A percentile compares a stretch with the other conserved stretches of the same genome.
Conservation (phyloP, 2,329 filamentous ascomycete genomes). For the Fusarium phyllophilum region DNA sequence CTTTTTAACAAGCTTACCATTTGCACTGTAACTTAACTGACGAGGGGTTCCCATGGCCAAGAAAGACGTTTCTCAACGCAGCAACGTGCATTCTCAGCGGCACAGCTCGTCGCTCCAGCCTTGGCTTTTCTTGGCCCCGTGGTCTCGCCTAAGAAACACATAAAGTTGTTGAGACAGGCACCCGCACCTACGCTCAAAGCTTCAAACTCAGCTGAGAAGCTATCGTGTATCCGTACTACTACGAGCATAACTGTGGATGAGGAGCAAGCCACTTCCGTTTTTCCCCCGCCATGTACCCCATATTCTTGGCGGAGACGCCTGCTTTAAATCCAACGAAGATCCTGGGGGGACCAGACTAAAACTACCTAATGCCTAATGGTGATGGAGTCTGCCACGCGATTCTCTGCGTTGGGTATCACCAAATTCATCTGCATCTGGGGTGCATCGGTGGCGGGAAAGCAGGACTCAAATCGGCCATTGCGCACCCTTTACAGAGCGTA, state of each 20-base stretch:
- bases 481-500: constrained; percentile 1
- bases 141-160: background rate
- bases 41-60: constrained; percentile 22
- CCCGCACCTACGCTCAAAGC: background rate
- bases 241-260: constrained; percentile 4
- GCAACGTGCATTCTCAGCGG: constrained; percentile 19
- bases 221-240: background rate
- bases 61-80: background rate
- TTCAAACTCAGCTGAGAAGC: background rate
- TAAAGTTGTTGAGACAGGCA: background rate
- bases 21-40: constrained; percentile 1
- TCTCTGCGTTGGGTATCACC: constrained; percentile 8
- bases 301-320: constrained; percentile 33
- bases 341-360: constrained; percentile 6
- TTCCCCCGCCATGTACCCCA: constrained; percentile 33
- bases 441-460: background rate
- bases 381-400: constrained; percentile 12
- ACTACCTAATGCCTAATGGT: background rate
- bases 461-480: constrained; percentile 8
- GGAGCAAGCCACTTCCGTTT: constrained; percentile 29
- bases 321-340: background rate
- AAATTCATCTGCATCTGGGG: constrained; percentile 1
- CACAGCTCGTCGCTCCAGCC: constrained; percentile 13
- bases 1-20: constrained; percentile 32
- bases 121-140: constrained; percentile 4